Percentiles rank a stretch among this genome's conserved stretches.
phyloP scores from a whole-genome alignment of 2,329 filamentous ascomycete species.

The Sporothrix mexicana region DNA sequence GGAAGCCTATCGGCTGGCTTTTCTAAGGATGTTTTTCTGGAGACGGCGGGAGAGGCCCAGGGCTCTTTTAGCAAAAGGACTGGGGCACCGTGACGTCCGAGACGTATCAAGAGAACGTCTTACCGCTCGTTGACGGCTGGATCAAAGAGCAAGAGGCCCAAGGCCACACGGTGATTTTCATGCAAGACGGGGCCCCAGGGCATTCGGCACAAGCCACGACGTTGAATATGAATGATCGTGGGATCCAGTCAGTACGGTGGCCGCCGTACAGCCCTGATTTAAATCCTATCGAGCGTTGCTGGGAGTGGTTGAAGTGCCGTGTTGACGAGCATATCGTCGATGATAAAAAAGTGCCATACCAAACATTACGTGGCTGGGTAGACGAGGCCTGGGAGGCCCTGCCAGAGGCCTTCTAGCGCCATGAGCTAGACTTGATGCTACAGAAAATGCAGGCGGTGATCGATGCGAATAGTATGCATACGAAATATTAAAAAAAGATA shows the following conservation, averaged over 20 bases:
- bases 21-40: constrained; percentile 44
- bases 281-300: constrained; percentile 35
- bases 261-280: constrained; percentile 34
- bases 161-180: too few species aligned
- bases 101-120: constrained; percentile 38
- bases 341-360: constrained; percentile 1
- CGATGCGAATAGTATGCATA: constrained; percentile 19
- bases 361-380: background rate
- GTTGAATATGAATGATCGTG: constrained; percentile 22
- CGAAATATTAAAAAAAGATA: background rate
- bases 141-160: constrained; percentile 23
- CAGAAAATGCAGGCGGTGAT: constrained; percentile 23
- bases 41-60: constrained; percentile 35
- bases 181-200: background rate
- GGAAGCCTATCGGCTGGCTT: constrained; percentile 42
- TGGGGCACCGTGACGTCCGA: constrained; percentile 41
- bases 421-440: background rate
- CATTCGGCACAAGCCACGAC: background rate
- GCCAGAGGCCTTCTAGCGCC: background rate
- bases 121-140: constrained; percentile 35
- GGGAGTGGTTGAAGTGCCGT: too few species aligned
- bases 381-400: constrained; percentile 25
- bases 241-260: constrained; percentile 31
- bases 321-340: constrained; percentile 4
- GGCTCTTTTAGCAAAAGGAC: constrained; percentile 45